phyloP scores from a whole-genome alignment of 2,329 filamentous ascomycete genomes.

The Monosporascus ibericus region DNA sequence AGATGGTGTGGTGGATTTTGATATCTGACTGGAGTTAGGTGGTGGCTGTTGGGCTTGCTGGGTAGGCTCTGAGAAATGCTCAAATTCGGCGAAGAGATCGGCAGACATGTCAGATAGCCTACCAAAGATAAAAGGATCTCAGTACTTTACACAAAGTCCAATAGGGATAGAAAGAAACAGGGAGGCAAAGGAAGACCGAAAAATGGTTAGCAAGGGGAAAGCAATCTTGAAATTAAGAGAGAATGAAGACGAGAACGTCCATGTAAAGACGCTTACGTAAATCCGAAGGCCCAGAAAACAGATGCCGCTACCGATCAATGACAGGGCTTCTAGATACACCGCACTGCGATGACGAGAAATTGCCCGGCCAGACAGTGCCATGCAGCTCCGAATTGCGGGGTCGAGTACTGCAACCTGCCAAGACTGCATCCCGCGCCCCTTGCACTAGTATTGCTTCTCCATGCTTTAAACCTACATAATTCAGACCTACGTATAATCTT shows the following conservation, averaged over 20 bases:
- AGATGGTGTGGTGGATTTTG: slow-evolving; percentile 17
- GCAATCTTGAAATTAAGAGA: no score
- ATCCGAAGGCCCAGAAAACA: background rate
- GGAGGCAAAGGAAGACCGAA: background rate
- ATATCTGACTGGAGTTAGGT: background rate
- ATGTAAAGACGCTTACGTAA: background rate
- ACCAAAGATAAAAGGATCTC: background rate
- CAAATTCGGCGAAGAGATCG: slow-evolving; percentile 60
- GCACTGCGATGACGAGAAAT: no score
- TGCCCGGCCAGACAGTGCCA: no score
- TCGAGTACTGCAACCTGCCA: background rate
- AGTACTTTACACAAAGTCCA: background rate
- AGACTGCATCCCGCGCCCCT: background rate
- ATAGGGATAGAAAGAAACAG: background rate
- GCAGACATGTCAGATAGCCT: slow-evolving; percentile 48
- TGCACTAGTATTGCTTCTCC: background rate
- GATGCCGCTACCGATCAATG: slow-evolving; percentile 1
- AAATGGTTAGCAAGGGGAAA: background rate
- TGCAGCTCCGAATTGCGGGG: no score
- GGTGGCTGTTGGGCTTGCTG: slow-evolving; percentile 11
- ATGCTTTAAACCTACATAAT: no score
- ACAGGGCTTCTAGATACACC: slow-evolving; percentile 6
- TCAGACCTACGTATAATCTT: no score
- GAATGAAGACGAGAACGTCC: background rate
- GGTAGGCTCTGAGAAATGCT: slow-evolving; percentile 33